These are phyloP conservation scores for Diaporthe sp. DNA, from an alignment of 2,329 filamentous ascomycete genomes.

Conservation along the genomic window DNA sequence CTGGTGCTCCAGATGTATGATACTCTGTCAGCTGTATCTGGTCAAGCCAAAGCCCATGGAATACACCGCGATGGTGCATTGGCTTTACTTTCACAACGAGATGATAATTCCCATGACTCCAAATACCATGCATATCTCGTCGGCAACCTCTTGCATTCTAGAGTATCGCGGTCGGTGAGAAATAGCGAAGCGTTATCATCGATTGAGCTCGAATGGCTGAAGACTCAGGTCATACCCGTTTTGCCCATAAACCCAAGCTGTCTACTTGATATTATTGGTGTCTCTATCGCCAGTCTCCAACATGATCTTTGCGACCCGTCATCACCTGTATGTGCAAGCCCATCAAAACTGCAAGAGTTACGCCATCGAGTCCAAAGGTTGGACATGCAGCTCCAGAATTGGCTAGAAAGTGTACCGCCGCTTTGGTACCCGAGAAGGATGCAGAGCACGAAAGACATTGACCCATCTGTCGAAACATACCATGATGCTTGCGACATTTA, in stretches of 20 bases:
- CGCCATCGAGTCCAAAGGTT: background rate
- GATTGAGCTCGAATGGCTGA: background rate
- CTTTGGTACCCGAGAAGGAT: constrained; percentile 1
- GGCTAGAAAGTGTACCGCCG: background rate
- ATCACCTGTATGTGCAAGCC: background rate
- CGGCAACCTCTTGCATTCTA: background rate
- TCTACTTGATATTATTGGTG: background rate
- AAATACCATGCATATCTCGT: background rate
- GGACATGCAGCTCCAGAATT: background rate
- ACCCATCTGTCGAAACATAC: background rate
- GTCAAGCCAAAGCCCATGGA: background rate
- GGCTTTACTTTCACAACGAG: background rate
- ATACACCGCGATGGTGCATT: background rate
- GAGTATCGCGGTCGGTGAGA: background rate
- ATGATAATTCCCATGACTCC: background rate
- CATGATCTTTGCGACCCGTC: background rate
- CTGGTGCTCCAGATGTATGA: constrained; percentile 6
- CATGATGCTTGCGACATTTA: background rate
- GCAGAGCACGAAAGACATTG: background rate
- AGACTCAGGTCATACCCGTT: background rate
- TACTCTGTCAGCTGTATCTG: background rate
- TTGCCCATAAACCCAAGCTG: background rate
- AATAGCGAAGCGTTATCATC: background rate
- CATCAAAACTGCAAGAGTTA: background rate
- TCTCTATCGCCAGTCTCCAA: background rate